Evolutionary conservation across 495 filamentous ascomycete genomes (phyloP).

Genomic region (Aspergillus kassunensis): DNA sequence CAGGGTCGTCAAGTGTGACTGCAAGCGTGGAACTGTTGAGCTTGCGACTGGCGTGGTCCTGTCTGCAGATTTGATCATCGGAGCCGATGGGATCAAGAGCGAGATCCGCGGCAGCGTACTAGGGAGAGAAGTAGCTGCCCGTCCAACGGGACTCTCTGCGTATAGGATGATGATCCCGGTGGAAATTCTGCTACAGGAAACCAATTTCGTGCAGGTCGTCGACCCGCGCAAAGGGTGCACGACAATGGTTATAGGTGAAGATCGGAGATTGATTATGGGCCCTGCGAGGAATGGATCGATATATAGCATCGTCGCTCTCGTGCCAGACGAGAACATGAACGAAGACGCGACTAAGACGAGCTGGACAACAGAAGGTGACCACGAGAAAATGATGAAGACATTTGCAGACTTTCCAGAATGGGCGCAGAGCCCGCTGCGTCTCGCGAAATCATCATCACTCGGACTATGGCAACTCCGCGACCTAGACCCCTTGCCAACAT

Average conservation of each 20-base stretch:
- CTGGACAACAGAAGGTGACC: slow-evolving; percentile 23
- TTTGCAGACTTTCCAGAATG: slow-evolving; percentile 35
- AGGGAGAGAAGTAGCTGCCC: not conserved
- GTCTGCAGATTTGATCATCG: slow-evolving; percentile 35
- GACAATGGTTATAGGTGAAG: slow-evolving; percentile 9
- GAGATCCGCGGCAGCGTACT: not conserved
- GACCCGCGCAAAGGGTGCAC: slow-evolving; percentile 6
- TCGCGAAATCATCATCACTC: not conserved
- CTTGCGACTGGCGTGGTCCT: slow-evolving; percentile 23
- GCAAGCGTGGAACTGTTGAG: slow-evolving; percentile 16
- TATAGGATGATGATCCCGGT: slow-evolving; percentile 14
- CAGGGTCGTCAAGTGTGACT: slow-evolving; percentile 18
- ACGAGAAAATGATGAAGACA: slow-evolving; percentile 31
- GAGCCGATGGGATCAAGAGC: slow-evolving; percentile 44
- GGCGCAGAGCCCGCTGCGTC: slow-evolving; percentile 24
- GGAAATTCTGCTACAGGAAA: not conserved
- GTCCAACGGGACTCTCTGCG: slow-evolving; percentile 7
- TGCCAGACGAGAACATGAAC: slow-evolving; percentile 11
- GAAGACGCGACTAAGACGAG: slow-evolving; percentile 1
- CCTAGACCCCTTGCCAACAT: slow-evolving; percentile 34
- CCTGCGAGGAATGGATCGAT: slow-evolving; percentile 8
- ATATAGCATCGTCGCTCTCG: slow-evolving; percentile 12
- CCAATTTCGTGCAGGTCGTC: slow-evolving; percentile 2
- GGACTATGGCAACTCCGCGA: slow-evolving; percentile 43
- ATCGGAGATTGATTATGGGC: slow-evolving; percentile 11